phyloP scores from a whole-genome alignment of 257 asterid genomes.

The Fraxinus excelsior region DNA sequence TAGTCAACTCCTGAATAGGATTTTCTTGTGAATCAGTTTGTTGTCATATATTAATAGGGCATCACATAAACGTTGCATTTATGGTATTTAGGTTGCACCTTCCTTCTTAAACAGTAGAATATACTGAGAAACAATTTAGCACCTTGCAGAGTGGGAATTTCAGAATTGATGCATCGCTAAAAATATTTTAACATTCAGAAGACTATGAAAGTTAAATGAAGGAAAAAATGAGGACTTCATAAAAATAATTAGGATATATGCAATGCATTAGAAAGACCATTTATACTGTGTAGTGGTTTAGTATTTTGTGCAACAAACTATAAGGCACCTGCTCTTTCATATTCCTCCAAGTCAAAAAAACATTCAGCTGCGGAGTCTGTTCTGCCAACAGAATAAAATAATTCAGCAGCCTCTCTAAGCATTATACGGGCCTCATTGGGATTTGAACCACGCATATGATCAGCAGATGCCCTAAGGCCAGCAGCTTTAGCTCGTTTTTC shows the following conservation, averaged over 20 bases:
- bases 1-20: no score
- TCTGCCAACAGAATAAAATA: constrained; percentile 53
- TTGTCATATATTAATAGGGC: no score
- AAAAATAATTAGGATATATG: background rate
- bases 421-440: constrained; percentile 38
- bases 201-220: background rate
- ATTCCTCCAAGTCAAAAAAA: constrained; percentile 58
- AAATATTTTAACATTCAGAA: background rate
- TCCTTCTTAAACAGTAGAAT: no score
- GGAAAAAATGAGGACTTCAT: background rate
- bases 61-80: no score
- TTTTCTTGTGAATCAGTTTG: no score
- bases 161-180: background rate
- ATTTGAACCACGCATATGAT: constrained; percentile 43
- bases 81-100: no score
- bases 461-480: constrained; percentile 57
- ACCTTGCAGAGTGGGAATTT: background rate
- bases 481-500: constrained; percentile 68
- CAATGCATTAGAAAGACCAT: background rate
- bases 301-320: background rate
- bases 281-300: background rate
- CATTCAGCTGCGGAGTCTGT: constrained; percentile 66
- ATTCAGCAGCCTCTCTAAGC: constrained; percentile 70
- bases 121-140: background rate
- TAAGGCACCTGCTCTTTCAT: constrained; percentile 57